Percentiles rank a stretch among this genome's conserved stretches.
These are phyloP conservation scores for Colletotrichum spinosum DNA, from an alignment of 2,329 filamentous ascomycete genomes.

Conservation along the genomic window DNA sequence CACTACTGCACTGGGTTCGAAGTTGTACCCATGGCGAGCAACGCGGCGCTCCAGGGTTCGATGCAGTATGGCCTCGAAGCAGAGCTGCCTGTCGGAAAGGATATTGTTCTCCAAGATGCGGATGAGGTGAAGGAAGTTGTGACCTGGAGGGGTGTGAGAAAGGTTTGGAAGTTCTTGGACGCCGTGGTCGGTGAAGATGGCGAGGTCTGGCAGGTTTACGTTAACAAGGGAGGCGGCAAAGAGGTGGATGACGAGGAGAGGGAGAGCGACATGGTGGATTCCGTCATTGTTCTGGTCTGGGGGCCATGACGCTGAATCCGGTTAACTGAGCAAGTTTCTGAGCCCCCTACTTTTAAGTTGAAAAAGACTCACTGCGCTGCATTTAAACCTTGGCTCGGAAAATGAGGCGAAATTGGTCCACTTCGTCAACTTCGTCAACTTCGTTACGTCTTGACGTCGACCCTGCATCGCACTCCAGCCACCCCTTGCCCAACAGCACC, in stretches of 20 bases:
- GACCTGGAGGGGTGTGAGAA: slow-evolving; percentile 49
- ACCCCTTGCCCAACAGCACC: too few relatives aligned
- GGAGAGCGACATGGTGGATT: slow-evolving; percentile 46
- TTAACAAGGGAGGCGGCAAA: slow-evolving; percentile 44
- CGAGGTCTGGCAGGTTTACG: slow-evolving; percentile 60
- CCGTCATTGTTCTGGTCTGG: slow-evolving; percentile 56
- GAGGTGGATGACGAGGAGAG: slow-evolving; percentile 33
- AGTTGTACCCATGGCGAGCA: slow-evolving; percentile 28
- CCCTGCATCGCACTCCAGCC: too few relatives aligned
- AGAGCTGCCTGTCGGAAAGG: slow-evolving; percentile 41
- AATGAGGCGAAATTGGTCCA: too few relatives aligned
- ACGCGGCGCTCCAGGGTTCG: slow-evolving; percentile 18
- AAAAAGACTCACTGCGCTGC: too few relatives aligned
- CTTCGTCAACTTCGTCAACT: too few relatives aligned
- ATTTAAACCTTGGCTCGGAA: too few relatives aligned
- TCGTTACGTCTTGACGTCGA: too few relatives aligned
- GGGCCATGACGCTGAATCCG: slow-evolving; percentile 37
- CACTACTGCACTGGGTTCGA: slow-evolving; percentile 54
- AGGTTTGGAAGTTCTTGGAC: slow-evolving; percentile 57
- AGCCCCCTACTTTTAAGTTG: too few relatives aligned
- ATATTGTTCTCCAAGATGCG: slow-evolving; percentile 48
- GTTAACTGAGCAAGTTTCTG: too few relatives aligned
- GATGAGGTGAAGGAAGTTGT: slow-evolving; percentile 46
- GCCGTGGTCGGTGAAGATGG: slow-evolving; percentile 48
- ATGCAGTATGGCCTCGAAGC: slow-evolving; percentile 31